A percentile compares a stretch with the other conserved stretches of the same genome.
Conservation (phyloP, 306 rosid species). For the Malus fusca region DNA sequence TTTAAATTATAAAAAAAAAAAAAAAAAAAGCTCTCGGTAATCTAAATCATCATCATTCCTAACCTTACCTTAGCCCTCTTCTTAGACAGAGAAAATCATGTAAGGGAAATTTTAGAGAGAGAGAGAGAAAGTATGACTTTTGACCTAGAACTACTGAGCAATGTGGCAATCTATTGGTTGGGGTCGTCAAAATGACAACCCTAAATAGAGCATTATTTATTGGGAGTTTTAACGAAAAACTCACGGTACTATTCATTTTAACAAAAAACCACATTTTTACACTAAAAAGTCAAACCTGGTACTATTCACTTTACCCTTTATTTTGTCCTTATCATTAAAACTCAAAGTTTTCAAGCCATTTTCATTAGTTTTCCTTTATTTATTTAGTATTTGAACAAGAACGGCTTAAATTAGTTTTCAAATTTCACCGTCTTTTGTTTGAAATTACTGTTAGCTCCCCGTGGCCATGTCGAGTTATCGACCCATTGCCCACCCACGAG, state of each 20-base stretch:
- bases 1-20: neutral
- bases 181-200: conserved; percentile 21
- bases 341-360: no score
- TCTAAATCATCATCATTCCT: conserved; percentile 27
- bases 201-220: neutral
- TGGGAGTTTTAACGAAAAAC: no score
- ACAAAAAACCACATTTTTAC: no score
- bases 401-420: neutral
- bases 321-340: no score
- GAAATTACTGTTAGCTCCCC: neutral
- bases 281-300: no score
- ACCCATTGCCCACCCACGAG: neutral
- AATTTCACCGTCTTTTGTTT: neutral
- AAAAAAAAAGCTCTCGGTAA: conserved; percentile 32
- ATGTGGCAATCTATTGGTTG: conserved; percentile 20
- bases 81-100: conserved; percentile 19
- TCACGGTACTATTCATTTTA: no score
- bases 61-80: conserved; percentile 20
- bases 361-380: no score
- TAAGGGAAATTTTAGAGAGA: neutral
- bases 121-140: conserved; percentile 17
- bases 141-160: neutral
- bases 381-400: neutral
- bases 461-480: neutral
- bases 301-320: no score